phyloP scores from a whole-genome alignment of 2,329 filamentous ascomycete species.

The Sordariomycetes sp. region DNA sequence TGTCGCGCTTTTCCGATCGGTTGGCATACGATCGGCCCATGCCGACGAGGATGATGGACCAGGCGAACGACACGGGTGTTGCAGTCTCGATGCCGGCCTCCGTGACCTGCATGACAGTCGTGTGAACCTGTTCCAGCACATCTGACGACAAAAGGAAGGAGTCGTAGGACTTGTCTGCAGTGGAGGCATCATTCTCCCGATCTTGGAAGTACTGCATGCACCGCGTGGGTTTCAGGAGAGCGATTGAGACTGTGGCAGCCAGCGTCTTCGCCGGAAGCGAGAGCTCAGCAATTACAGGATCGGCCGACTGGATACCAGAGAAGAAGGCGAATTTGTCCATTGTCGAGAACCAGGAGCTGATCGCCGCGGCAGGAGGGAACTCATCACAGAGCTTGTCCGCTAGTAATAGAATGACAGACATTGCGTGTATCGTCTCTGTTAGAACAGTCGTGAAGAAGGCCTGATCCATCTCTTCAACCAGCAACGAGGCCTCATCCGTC shows the following conservation, averaged over 20 bases:
- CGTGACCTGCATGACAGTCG: conserved; percentile 55
- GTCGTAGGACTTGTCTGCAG: conserved; percentile 27
- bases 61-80: conserved; percentile 68
- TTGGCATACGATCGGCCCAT: conserved; percentile 56
- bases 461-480: conserved; percentile 43
- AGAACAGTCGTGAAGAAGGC: conserved; percentile 56
- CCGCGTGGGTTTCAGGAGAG: conserved; percentile 57
- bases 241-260: conserved; percentile 60
- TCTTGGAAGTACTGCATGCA: conserved; percentile 36
- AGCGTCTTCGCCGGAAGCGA: conserved; percentile 59
- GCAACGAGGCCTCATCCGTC: conserved; percentile 36
- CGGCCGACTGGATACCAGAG: conserved; percentile 41
- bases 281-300: conserved; percentile 35
- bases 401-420: conserved; percentile 67
- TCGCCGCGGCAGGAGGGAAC: conserved; percentile 47
- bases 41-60: conserved; percentile 66
- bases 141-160: conserved; percentile 62
- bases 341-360: conserved; percentile 67
- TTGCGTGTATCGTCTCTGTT: conserved; percentile 62
- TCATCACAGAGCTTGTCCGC: conserved; percentile 46
- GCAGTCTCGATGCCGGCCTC: conserved; percentile 50
- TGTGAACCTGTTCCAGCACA: conserved; percentile 64
- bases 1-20: conserved; percentile 51
- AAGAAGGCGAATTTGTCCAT: conserved; percentile 64
- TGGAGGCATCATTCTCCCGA: conserved; percentile 24